Evolutionary conservation across 768 basidiomycete genomes (phyloP), one percentile per base, ranked within the genome.

Genomic region (Clitopilus hobsonii): DNA sequence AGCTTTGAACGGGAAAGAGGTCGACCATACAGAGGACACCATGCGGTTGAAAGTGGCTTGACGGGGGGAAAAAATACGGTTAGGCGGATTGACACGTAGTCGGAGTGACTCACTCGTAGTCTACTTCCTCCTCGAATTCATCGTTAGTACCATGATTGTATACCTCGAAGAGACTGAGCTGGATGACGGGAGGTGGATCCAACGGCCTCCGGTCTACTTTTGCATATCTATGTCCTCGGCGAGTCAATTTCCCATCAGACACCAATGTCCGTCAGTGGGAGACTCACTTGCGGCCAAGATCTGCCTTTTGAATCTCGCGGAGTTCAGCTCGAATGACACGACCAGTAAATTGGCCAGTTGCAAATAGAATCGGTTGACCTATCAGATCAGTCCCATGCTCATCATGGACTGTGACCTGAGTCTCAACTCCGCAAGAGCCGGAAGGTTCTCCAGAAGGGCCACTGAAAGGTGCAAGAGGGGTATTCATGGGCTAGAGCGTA

Each of bases 11-110:
- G 3, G 84, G 85, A 58, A 88, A 89, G 16, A 92, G 74, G 68
- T 91, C 90, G 36, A 88, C 87, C 2, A 85, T 88, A 67, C 90
- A 91, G 14, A 92, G 65, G 11, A 90, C 74, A 1, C 89, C 90
- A 26, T 82, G 74, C n/a, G 74, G 73, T 53, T 85, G 80, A 45
- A 86, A 67, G 38, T 81, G 78, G 38, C 88, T 89, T 62, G 0
- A n/a, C n/a, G n/a, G n/a, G n/a, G n/a, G n/a, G 55, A 45, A 59
- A 41, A 18, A 63, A 56, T 57, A 55, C 52, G 53, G 53, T 54
- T 32, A 50, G 45, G 54, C 32, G 48, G 57, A 45, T 49, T 26
- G 25, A 27, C 49, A n/a, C 7, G 26, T 29, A 10, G 23, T 51
- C n/a, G 52, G 38, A 38, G 54, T 18, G 56, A 62, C 75, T 25